phyloP scores from a whole-genome alignment of 1,139 yeast genomes.

The Torulaspora globosa region DNA sequence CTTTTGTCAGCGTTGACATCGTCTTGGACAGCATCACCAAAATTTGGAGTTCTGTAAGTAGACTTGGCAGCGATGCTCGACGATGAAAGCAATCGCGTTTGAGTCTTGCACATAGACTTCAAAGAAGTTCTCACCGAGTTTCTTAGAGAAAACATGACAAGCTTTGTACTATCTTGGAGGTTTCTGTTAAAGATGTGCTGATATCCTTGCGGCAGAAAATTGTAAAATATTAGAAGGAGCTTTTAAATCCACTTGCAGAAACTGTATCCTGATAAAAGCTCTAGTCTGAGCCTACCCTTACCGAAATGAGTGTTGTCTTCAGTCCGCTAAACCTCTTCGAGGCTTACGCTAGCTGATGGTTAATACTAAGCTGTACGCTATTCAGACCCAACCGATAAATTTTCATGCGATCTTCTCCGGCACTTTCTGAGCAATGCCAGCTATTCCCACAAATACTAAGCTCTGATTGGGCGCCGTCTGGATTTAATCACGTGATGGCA shows the following conservation, averaged over 20 bases:
- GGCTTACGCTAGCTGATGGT: background rate
- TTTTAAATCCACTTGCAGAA: conserved; percentile 3
- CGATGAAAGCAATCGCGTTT: conserved; percentile 43
- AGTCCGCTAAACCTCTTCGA: conserved; percentile 6
- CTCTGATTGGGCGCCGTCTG: conserved; percentile 4
- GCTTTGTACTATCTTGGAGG: background rate
- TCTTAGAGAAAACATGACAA: conserved; percentile 23
- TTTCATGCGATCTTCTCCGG: conserved; percentile 4
- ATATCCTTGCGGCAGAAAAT: background rate
- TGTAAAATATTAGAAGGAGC: conserved; percentile 1
- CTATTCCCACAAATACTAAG: conserved; percentile 2
- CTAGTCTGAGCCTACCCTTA: conserved; percentile 2
- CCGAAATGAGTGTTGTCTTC: background rate
- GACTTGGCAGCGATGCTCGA: conserved; percentile 56
- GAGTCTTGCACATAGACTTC: conserved; percentile 12
- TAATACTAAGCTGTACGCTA: background rate
- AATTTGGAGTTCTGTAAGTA: conserved; percentile 92
- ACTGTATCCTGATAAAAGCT: background rate
- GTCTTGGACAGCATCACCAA: conserved; percentile 73
- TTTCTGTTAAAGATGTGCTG: background rate
- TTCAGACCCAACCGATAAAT: conserved; percentile 7
- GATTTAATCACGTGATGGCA: background rate
- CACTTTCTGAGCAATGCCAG: conserved; percentile 1
- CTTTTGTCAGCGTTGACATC: conserved; percentile 61
- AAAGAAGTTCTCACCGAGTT: conserved; percentile 22